These are phyloP conservation scores for Acanthamoeba rhysodes DNA, from an alignment of 208 protist genomes.

Conservation along the genomic window DNA sequence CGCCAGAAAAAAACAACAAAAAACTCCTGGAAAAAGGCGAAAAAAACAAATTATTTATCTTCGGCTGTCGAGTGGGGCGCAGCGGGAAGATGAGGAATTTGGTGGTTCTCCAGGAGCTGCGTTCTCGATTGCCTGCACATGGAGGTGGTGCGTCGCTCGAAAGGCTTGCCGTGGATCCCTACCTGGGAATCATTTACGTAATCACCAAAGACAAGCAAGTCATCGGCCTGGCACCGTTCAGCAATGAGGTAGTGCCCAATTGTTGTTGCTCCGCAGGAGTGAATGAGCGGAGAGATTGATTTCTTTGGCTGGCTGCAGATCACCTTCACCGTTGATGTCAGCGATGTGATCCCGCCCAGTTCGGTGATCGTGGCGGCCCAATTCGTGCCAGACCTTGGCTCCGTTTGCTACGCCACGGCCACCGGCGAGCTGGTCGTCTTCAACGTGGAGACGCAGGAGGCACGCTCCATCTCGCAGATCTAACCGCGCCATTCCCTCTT, in stretches of 20 bases:
- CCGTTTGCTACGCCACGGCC: constrained; percentile 53
- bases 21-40: too few relatives aligned
- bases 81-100: constrained; percentile 16
- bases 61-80: neutral
- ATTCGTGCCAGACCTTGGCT: constrained; percentile 42
- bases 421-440: constrained; percentile 55
- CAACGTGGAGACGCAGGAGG: constrained; percentile 53
- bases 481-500: neutral
- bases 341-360: constrained; percentile 24
- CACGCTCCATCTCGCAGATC: neutral
- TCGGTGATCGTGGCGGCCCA: constrained; percentile 15
- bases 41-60: too few relatives aligned
- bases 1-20: too few relatives aligned
- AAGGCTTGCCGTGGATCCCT: constrained; percentile 57
- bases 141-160: neutral
- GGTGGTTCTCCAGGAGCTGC: constrained; percentile 44
- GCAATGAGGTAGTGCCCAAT: neutral
- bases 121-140: neutral
- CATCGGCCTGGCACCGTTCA: neutral
- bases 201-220: constrained; percentile 33
- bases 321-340: constrained; percentile 1
- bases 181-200: constrained; percentile 31
- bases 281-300: neutral
- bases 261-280: neutral
- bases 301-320: neutral